A percentile compares a stretch with the other conserved stretches of the same genome.
Evolutionary conservation across 441 rosid genomes (phyloP).

Genomic region (Arabidopsis lyrata): DNA sequence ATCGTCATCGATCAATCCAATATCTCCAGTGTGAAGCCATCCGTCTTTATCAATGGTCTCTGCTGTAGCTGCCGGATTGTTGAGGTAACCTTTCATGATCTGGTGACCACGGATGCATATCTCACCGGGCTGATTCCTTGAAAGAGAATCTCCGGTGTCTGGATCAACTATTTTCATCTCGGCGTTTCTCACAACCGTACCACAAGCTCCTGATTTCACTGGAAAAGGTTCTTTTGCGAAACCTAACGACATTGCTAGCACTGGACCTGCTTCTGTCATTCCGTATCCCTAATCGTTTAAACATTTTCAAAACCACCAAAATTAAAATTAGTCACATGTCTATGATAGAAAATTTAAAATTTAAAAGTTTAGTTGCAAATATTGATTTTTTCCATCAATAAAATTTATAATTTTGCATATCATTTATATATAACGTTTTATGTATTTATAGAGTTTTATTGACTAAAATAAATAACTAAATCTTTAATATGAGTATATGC

Average conservation of each 20-base stretch:
- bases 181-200: slow-evolving; percentile 86
- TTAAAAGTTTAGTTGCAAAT: too few relatives aligned
- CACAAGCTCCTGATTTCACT: slow-evolving; percentile 86
- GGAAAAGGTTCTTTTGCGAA: slow-evolving; percentile 77
- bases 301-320: slow-evolving; percentile 5
- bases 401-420: too few relatives aligned
- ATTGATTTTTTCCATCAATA: too few relatives aligned
- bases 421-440: too few relatives aligned
- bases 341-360: too few relatives aligned
- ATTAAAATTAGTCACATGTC: neutral
- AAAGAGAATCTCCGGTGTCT: slow-evolving; percentile 65
- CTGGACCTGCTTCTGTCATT: slow-evolving; percentile 93
- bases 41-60: slow-evolving; percentile 78
- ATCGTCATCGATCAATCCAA: slow-evolving; percentile 79
- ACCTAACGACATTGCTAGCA: slow-evolving; percentile 72
- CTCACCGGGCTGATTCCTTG: slow-evolving; percentile 70
- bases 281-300: slow-evolving; percentile 68
- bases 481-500: too few relatives aligned
- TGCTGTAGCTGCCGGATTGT: slow-evolving; percentile 68
- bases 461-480: too few relatives aligned
- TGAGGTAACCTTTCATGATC: slow-evolving; percentile 91
- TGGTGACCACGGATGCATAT: slow-evolving; percentile 83
- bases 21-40: slow-evolving; percentile 87
- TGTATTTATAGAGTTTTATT: too few relatives aligned
- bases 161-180: slow-evolving; percentile 87